Base-by-base conservation (phyloP, 2,329 filamentous ascomycete species). In the Ceratocystis colombiana region DNA sequence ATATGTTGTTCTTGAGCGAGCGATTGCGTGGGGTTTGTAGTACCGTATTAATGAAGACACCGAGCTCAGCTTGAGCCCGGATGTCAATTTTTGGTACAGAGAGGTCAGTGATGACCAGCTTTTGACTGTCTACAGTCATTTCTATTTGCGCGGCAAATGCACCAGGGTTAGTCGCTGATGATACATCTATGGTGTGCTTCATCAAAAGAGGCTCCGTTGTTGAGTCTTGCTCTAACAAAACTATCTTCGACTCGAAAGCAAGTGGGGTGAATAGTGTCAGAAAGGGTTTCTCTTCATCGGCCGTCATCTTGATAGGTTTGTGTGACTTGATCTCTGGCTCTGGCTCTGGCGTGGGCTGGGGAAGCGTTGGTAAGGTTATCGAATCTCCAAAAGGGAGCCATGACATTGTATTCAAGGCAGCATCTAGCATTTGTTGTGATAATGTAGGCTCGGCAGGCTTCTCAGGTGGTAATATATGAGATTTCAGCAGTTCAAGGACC, bases 231-330 rank as follows among this genome's bases (percentile, higher is more conserved):
- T 65, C 57, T 1, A 83, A 71, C 0, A 81, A 73, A 0, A 77
- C 75, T 15, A 84, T 76, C 0, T 75, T 79, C 0, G 84, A 86
- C 0, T 79, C 79, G 67, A 88, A 85, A 0, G 77, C 78, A 15
- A 94, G 79, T 0, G 87, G 84, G 0, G 84, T 88, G 71, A 94
- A 90, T 7, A 87, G 79, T 59, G 87, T 82, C 0, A 92, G 78
- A 69, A 87, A 90, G 0, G 87, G 84, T 1, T 88, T 75, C 62
- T 88, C 83, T 68, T 91, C 83, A 0, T 80, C 77, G 1, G 87
- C 79, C 0, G 82, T 79, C 75, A 91, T 79, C 0, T 79, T 79
- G 1, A 84, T 71, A 0, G 87, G 89, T 64, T 83, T 81, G 71
- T 92, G 88, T 1, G 87, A 88, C 63, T 73, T 75, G 68, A 77